Base-by-base conservation (phyloP, 1,284 basidiomycete genomes). In the Sporisorium exsertum region DNA sequence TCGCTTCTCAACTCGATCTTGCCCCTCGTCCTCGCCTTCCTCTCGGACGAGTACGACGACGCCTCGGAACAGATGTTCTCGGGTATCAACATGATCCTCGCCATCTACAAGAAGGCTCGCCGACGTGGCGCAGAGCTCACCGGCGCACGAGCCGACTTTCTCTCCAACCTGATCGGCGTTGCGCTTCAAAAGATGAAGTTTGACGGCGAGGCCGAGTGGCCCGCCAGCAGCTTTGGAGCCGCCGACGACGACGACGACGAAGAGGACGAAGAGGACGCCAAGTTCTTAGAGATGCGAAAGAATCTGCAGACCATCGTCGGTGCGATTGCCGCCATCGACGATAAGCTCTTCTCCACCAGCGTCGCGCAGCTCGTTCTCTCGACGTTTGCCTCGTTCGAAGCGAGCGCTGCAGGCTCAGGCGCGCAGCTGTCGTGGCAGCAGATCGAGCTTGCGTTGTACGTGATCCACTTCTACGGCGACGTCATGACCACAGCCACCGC, bases 401-500 rank as follows among this genome's bases (percentile, higher is more conserved):
- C 88, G 40, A 90, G 87, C 33, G 65, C 60, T 0, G 54, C 72
- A 64, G 90, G 91, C 3, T 85, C 89, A 0, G 73, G 18, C 73
- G 47, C 75, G 10, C 88, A 50, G 76, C 81, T 97, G 22, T 90
- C 92, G 55, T 99, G 97, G 97, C 92, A 95, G 82, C 92, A 97
- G 80, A 93, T 93, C 1, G 97, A 99, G 86, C 89, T 99, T 22
- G 94, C 94, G 0, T 88, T 97, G 18, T 94, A 94, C 85, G 89
- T 98, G 29, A 91, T 97, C 1, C 97, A 91, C 85, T 93, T 95
- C 37, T 99, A 94, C 81, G 95, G 95, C 45, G 96, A 99, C 56
- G 78, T 85, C 37, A 78, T 85, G 54, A 73, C 73, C 32, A 77
- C 80, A 2, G 75, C 83, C n/a, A 68, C 67, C 13, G 81, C 74